A percentile compares a stretch with the other conserved stretches of the same genome.
These are phyloP conservation scores for Phytophthora crassamura DNA, from an alignment of 352 stramenopile species.

Conservation along the genomic window DNA sequence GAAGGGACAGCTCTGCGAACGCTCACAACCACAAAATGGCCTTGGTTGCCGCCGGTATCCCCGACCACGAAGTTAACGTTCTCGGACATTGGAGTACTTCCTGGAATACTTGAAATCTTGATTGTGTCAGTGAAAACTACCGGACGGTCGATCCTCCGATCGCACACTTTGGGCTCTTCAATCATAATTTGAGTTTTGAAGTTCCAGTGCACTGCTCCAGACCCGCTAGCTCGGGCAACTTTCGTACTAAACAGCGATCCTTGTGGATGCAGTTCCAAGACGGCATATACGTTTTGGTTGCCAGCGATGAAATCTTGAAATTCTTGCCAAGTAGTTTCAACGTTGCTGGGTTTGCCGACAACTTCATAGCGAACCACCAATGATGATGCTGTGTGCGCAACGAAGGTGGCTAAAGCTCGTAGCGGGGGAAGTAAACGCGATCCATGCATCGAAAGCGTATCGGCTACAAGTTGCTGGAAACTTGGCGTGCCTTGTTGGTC, in stretches of 20 bases:
- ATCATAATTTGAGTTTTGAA: slow-evolving; percentile 58
- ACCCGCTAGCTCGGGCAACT: slow-evolving; percentile 53
- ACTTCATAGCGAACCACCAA: slow-evolving; percentile 68
- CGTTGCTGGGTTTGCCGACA: slow-evolving; percentile 56
- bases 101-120: slow-evolving; percentile 55
- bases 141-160: slow-evolving; percentile 66
- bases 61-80: slow-evolving; percentile 59
- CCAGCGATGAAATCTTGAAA: slow-evolving; percentile 69
- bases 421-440: slow-evolving; percentile 31
- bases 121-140: slow-evolving; percentile 85
- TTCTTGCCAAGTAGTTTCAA: slow-evolving; percentile 58
- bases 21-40: slow-evolving; percentile 79
- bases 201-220: slow-evolving; percentile 67
- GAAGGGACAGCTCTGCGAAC: slow-evolving; percentile 61
- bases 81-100: slow-evolving; percentile 38
- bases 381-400: slow-evolving; percentile 64
- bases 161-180: slow-evolving; percentile 52
- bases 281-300: slow-evolving; percentile 67
- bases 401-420: slow-evolving; percentile 49
- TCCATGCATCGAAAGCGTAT: slow-evolving; percentile 38
- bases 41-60: slow-evolving; percentile 18
- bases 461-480: slow-evolving; percentile 68
- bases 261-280: slow-evolving; percentile 74
- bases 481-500: slow-evolving; percentile 44
- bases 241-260: slow-evolving; percentile 63